These are phyloP conservation scores for Millerozyma miso DNA, from an alignment of 805 yeast species.

Conservation along the genomic window DNA sequence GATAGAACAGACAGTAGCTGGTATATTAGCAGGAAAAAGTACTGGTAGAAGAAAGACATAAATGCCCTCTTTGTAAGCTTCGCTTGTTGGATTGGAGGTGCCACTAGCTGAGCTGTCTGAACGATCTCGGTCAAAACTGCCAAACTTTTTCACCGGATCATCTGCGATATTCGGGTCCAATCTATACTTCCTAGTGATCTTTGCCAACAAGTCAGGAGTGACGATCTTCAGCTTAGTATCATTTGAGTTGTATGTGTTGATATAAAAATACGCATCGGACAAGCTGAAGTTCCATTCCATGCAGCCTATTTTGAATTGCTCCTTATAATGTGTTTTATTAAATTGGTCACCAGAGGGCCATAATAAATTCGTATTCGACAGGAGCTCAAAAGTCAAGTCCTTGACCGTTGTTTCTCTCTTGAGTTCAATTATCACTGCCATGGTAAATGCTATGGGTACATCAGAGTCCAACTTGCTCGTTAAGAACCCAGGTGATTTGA, in stretches of 20 bases:
- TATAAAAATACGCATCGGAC: conserved; percentile 43
- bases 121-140: conserved; percentile 1
- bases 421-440: conserved; percentile 48
- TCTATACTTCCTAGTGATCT: conserved; percentile 31
- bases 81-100: conserved; percentile 1
- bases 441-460: conserved; percentile 46
- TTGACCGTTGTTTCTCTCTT: conserved; percentile 35
- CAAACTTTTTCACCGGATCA: conserved; percentile 14
- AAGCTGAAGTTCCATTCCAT: conserved; percentile 43
- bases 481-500: conserved; percentile 33
- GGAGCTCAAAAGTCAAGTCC: conserved; percentile 38
- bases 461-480: conserved; percentile 35
- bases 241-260: conserved; percentile 38
- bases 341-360: conserved; percentile 57
- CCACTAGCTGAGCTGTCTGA: background rate
- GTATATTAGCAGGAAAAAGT: conserved; percentile 55
- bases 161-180: conserved; percentile 16
- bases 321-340: conserved; percentile 39
- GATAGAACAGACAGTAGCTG: conserved; percentile 55
- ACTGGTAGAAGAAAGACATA: conserved; percentile 66
- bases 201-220: conserved; percentile 41
- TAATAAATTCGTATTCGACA: conserved; percentile 38
- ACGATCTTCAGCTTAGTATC: conserved; percentile 39
- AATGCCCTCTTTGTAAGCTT: conserved; percentile 54
- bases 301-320: conserved; percentile 45